Evolutionary conservation across 371 early-diverging fungal genomes (phyloP), one percentile per base, ranked within the genome.

Genomic region (Cokeromyces recurvatus): DNA sequence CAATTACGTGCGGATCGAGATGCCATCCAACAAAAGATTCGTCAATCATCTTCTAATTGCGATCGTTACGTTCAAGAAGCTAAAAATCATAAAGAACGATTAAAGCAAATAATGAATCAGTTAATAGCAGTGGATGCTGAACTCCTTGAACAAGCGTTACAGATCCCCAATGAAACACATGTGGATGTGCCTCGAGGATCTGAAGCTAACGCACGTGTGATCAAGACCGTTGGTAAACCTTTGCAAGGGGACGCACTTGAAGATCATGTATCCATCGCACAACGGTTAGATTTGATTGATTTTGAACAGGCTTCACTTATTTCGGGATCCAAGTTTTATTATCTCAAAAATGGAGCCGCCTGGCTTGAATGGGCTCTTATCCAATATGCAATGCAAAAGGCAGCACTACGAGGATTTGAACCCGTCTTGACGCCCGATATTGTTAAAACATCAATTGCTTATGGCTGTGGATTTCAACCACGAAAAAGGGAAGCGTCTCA

Each of bases 381-480:
- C 16, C 91, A 93, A 55, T 93, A 86, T 57, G 92, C 94, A 0
- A 77, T 92, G 55, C 78, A 82, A 15, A 74, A 80, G 14, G 90
- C 89, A 3, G 66, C 81, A 1, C 37, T 56, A 1, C 74, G 75
- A 2, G 94, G 95, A 1, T 96, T 86, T 54, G 70, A 57, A 8
- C 91, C 90, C 1, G 79, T 92, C n/a, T 70, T 86, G 31, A 82
- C 91, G 0, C 97, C 97, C 0, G 97, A 96, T 57, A 68, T 93
- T 2, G 89, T 94, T 15, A 79, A 89, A 7, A 79, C 78, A 10
- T 83, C 83, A 24, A 76, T 94, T 6, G 83, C 90, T 2, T 82
- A 89, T 46, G 89, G 86, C 0, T 96, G 97, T 59, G 97, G 97
- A 27, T 96, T 94, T 67, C 82, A 83, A 24, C 95, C 94, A 7